phyloP scores from a whole-genome alignment of 257 asterid species.

The Leptodermis oblonga region DNA sequence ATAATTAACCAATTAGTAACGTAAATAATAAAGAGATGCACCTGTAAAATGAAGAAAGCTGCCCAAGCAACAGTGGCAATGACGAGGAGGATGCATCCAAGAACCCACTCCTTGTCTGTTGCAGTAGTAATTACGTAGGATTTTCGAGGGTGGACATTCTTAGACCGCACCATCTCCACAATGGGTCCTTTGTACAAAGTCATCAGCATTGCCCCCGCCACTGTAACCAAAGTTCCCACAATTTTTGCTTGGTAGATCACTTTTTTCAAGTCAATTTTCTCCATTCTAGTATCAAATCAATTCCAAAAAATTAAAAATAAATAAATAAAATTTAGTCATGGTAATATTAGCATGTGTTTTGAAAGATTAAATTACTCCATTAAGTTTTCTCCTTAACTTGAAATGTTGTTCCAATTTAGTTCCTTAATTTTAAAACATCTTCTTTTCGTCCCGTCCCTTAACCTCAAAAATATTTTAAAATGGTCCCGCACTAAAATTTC shows the following conservation, averaged over 20 bases:
- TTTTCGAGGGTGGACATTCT: slow-evolving; percentile 29
- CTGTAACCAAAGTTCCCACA: slow-evolving; percentile 62
- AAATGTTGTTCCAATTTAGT: no score
- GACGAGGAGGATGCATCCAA: slow-evolving; percentile 75
- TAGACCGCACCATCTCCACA: slow-evolving; percentile 55
- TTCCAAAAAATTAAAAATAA: neutral
- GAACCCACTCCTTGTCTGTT: slow-evolving; percentile 64
- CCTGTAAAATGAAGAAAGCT: slow-evolving; percentile 79
- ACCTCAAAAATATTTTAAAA: no score
- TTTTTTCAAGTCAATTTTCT: slow-evolving; percentile 53
- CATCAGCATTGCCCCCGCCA: slow-evolving; percentile 78
- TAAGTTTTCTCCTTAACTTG: no score
- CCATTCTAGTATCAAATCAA: slow-evolving; percentile 43
- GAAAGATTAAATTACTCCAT: no score
- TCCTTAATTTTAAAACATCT: no score
- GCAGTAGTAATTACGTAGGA: slow-evolving; percentile 18
- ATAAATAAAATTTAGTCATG: neutral
- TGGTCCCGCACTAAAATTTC: no score
- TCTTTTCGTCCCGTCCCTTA: no score
- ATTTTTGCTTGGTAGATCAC: slow-evolving; percentile 67
- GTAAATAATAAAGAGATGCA: slow-evolving; percentile 5
- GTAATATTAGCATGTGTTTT: neutral
- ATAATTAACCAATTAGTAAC: no score
- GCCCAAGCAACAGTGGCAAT: slow-evolving; percentile 89
- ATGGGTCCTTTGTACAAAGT: slow-evolving; percentile 72